Evolutionary conservation across 1,139 yeast genomes (phyloP).

Genomic region (Keqinozyma sinolaborantium): DNA sequence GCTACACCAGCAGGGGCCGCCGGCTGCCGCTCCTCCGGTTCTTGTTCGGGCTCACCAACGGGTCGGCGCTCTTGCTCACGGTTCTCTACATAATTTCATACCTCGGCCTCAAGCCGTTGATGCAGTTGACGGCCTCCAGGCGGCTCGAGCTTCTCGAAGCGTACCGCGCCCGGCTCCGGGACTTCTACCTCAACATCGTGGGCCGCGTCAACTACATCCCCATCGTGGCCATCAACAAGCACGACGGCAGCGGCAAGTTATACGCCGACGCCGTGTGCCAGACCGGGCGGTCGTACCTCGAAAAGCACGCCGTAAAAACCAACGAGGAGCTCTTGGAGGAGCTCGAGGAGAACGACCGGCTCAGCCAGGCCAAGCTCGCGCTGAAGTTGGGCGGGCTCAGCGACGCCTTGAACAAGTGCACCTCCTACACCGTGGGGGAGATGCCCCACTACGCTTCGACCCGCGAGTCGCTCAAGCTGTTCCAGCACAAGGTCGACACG

Average conservation of each 20-base stretch:
- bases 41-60: conserved; percentile 30
- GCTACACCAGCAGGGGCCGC: conserved; percentile 18
- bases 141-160: conserved; percentile 33
- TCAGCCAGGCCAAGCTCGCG: conserved; percentile 22
- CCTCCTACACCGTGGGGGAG: conserved; percentile 27
- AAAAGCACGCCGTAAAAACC: conserved; percentile 6
- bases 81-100: conserved; percentile 30
- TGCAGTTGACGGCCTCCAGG: conserved; percentile 27
- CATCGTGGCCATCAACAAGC: conserved; percentile 30
- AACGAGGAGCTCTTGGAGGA: conserved; percentile 15
- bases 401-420: conserved; percentile 21
- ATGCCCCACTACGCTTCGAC: conserved; percentile 32
- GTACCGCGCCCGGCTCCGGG: conserved; percentile 31
- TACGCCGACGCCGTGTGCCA: conserved; percentile 40
- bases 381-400: conserved; percentile 22
- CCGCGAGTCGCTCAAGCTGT: conserved; percentile 29
- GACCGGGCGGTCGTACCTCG: conserved; percentile 25
- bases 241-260: conserved; percentile 26
- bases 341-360: conserved; percentile 18
- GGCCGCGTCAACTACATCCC: conserved; percentile 39
- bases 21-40: conserved; percentile 25
- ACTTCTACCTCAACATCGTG: conserved; percentile 32
- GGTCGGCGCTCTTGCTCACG: conserved; percentile 31
- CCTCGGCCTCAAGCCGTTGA: conserved; percentile 33
- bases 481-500: conserved; percentile 36